Evolutionary conservation across 805 yeast species (phyloP).

Genomic region (Kodamaea laetipori): DNA sequence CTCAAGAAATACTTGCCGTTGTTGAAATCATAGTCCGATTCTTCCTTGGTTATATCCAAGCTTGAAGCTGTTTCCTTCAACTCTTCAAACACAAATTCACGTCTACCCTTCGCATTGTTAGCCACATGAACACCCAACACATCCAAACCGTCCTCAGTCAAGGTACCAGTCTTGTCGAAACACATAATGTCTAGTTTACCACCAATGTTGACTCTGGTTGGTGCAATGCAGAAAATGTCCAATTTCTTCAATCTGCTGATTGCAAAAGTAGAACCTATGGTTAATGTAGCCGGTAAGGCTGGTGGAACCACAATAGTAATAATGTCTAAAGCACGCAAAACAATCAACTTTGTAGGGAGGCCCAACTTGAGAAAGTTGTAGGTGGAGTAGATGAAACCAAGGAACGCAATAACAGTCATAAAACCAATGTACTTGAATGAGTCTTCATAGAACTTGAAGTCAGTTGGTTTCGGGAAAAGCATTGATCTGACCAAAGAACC

Average conservation of each 20-base stretch:
- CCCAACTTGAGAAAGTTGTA: slow-evolving; percentile 79
- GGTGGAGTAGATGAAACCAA: slow-evolving; percentile 85
- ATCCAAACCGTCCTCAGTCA: slow-evolving; percentile 95
- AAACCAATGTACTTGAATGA: slow-evolving; percentile 95
- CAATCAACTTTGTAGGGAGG: slow-evolving; percentile 64
- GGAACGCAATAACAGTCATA: slow-evolving; percentile 80
- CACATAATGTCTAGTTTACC: slow-evolving; percentile 90
- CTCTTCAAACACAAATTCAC: slow-evolving; percentile 33
- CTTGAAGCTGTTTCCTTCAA: slow-evolving; percentile 25
- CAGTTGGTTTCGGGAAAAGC: slow-evolving; percentile 94
- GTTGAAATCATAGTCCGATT: slow-evolving; percentile 26
- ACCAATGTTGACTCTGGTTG: slow-evolving; percentile 93
- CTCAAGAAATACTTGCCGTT: slow-evolving; percentile 36
- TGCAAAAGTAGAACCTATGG: slow-evolving; percentile 96
- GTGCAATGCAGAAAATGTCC: slow-evolving; percentile 85
- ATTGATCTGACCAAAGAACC: slow-evolving; percentile 92
- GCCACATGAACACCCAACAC: slow-evolving; percentile 61
- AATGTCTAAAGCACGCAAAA: slow-evolving; percentile 87
- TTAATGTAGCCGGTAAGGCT: slow-evolving; percentile 94
- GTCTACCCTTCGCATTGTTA: slow-evolving; percentile 42
- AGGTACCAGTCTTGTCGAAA: slow-evolving; percentile 96
- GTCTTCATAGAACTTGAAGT: slow-evolving; percentile 90
- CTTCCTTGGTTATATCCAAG: slow-evolving; percentile 11
- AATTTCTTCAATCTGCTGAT: slow-evolving; percentile 64
- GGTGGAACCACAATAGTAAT: slow-evolving; percentile 98